Conservation (phyloP, 2,329 filamentous ascomycete genomes). For the Remersonia thermophila region DNA sequence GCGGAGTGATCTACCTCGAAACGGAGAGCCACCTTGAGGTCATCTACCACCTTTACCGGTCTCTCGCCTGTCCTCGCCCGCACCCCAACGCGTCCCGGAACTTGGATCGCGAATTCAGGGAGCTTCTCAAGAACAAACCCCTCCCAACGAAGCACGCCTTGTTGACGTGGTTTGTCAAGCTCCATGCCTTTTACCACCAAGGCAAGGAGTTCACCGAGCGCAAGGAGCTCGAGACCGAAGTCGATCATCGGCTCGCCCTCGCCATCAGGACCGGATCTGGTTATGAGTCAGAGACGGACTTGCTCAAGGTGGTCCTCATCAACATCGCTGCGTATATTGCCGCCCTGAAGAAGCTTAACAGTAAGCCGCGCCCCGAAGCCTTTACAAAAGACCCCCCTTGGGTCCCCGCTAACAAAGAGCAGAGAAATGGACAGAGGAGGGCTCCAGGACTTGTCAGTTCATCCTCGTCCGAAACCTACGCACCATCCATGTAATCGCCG, state of each 20-base stretch:
- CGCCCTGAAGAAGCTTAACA: slow-evolving; percentile 47
- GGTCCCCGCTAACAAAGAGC: slow-evolving; percentile 5
- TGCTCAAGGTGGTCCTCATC: slow-evolving; percentile 71
- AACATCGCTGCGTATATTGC: slow-evolving; percentile 77
- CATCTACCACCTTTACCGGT: slow-evolving; percentile 81
- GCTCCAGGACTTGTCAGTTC: slow-evolving; percentile 44
- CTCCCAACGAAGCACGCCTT: slow-evolving; percentile 27
- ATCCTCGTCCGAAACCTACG: slow-evolving; percentile 68
- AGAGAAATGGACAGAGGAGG: slow-evolving; percentile 32
- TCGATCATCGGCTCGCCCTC: slow-evolving; percentile 64
- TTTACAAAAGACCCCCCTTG: too few species aligned
- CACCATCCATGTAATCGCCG: slow-evolving; percentile 60
- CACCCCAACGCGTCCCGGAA: slow-evolving; percentile 65
- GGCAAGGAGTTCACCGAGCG: slow-evolving; percentile 63
- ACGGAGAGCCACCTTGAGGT: slow-evolving; percentile 70
- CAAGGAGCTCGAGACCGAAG: slow-evolving; percentile 72
- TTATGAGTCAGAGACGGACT: slow-evolving; percentile 42
- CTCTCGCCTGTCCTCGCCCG: slow-evolving; percentile 60
- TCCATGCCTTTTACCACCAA: slow-evolving; percentile 75
- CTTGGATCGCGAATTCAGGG: slow-evolving; percentile 63
- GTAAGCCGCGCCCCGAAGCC: too few species aligned
- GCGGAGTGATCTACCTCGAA: slow-evolving; percentile 72
- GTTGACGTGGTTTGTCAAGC: slow-evolving; percentile 65
- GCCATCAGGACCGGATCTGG: slow-evolving; percentile 51
- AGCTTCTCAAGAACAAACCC: slow-evolving; percentile 30